Conservation (phyloP, 2,329 filamentous ascomycete species). For the Thelonectria blattea region DNA sequence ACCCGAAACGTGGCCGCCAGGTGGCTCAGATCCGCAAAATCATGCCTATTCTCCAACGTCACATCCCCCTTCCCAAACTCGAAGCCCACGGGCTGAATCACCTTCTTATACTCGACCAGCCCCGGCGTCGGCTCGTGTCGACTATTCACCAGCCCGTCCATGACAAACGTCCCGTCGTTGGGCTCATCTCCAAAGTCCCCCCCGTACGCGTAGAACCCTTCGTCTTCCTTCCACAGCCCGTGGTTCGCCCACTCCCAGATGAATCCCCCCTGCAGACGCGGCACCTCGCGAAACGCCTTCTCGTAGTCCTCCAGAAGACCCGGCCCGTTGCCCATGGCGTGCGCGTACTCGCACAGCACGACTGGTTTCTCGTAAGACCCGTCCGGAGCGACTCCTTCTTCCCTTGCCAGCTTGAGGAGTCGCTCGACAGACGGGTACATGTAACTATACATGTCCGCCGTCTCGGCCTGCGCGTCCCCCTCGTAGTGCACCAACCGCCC, state of each 20-base stretch:
- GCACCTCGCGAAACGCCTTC: conserved; percentile 64
- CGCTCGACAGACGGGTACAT: conserved; percentile 68
- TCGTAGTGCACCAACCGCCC: conserved; percentile 70
- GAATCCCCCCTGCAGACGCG: conserved; percentile 69
- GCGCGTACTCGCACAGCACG: conserved; percentile 63
- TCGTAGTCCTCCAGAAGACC: conserved; percentile 73
- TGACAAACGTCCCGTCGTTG: conserved; percentile 66
- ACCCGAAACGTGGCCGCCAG: conserved; percentile 52
- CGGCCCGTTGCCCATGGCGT: conserved; percentile 78
- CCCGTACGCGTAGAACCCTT: conserved; percentile 62
- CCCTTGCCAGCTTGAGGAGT: conserved; percentile 53
- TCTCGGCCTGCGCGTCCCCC: conserved; percentile 63
- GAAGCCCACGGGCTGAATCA: conserved; percentile 60
- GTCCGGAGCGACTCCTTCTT: conserved; percentile 49
- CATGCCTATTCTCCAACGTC: conserved; percentile 55
- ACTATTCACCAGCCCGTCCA: conserved; percentile 64
- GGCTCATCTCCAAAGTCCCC: conserved; percentile 67
- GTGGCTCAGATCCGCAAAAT: conserved; percentile 54
- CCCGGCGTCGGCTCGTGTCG: conserved; percentile 63
- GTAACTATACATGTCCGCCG: conserved; percentile 69
- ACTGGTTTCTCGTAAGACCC: conserved; percentile 62
- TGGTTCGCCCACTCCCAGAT: conserved; percentile 73
- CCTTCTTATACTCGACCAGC: conserved; percentile 62
- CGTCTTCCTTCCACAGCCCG: conserved; percentile 56
- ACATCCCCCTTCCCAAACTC: conserved; percentile 44